These are phyloP conservation scores for Phytopythium litorale DNA, from an alignment of 352 stramenopile genomes.

Conservation along the genomic window DNA sequence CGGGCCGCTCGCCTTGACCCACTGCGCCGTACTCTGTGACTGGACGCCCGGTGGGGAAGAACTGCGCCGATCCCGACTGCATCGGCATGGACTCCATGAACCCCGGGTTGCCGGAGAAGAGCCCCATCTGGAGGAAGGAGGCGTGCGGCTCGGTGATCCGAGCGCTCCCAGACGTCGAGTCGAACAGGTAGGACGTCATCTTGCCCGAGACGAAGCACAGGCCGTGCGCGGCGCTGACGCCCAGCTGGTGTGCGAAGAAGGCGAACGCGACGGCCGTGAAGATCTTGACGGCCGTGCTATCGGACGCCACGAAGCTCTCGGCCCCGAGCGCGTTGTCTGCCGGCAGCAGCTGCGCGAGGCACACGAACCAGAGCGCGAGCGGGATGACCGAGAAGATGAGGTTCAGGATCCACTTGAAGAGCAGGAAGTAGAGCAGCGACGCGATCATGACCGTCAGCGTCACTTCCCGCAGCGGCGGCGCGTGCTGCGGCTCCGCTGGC, in stretches of 20 bases:
- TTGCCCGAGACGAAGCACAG: conserved; percentile 49
- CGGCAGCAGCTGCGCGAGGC: conserved; percentile 35
- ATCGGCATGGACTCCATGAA: conserved; percentile 6
- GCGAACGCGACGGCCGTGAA: conserved; percentile 48
- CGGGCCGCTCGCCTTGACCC: neutral
- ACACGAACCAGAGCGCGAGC: conserved; percentile 40
- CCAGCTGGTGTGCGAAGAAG: conserved; percentile 63
- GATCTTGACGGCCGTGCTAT: conserved; percentile 13
- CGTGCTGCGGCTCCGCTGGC: neutral
- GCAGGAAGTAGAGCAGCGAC: conserved; percentile 64
- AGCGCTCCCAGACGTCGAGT: neutral
- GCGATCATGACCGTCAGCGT: conserved; percentile 57
- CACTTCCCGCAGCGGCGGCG: conserved; percentile 26
- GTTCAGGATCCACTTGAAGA: conserved; percentile 65
- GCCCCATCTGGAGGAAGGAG: conserved; percentile 6
- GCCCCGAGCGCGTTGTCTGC: conserved; percentile 9
- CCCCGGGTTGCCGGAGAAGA: neutral
- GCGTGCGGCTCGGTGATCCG: neutral
- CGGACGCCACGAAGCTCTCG: conserved; percentile 16
- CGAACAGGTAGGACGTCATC: conserved; percentile 38
- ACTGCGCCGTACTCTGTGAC: neutral
- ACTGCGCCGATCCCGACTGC: neutral
- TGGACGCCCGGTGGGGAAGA: neutral
- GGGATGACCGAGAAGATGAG: conserved; percentile 48
- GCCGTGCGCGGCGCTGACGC: conserved; percentile 32